Percentiles rank a stretch among this genome's conserved stretches.
These are phyloP conservation scores for Eutypa lata DNA, from an alignment of 2,329 filamentous ascomycete species.

Conservation along the genomic window DNA sequence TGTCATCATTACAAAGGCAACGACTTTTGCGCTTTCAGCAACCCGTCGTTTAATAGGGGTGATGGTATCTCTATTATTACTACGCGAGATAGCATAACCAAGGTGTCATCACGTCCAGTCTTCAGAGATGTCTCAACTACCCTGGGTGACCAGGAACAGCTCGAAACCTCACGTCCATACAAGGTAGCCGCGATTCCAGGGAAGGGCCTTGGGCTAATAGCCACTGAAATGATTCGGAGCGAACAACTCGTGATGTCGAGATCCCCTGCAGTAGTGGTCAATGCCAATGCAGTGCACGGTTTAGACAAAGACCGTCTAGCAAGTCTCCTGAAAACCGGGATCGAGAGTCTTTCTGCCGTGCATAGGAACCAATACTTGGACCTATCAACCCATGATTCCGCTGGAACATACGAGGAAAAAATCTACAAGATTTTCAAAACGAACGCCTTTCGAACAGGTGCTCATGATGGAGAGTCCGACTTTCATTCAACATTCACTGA, in stretches of 20 bases:
- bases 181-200: conserved; percentile 23
- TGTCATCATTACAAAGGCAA: conserved; percentile 10
- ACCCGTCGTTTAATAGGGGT: conserved; percentile 19
- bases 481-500: conserved; percentile 30
- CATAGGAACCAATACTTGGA: conserved; percentile 23
- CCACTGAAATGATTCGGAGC: conserved; percentile 20
- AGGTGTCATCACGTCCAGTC: conserved; percentile 8
- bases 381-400: conserved; percentile 22
- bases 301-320: conserved; percentile 16
- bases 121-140: neutral
- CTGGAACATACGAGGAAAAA: conserved; percentile 13
- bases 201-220: conserved; percentile 30
- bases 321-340: conserved; percentile 21
- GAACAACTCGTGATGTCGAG: conserved; percentile 27
- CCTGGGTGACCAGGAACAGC: neutral
- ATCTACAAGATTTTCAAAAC: conserved; percentile 29
- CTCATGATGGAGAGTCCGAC: conserved; percentile 17
- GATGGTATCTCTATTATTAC: conserved; percentile 27
- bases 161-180: conserved; percentile 6
- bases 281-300: conserved; percentile 20
- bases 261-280: conserved; percentile 30
- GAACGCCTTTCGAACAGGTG: conserved; percentile 27
- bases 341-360: conserved; percentile 17
- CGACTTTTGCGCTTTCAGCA: conserved; percentile 23
- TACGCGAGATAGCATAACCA: conserved; percentile 16